Evolutionary conservation across 2,329 filamentous ascomycete species (phyloP).

Genomic region (Monosporascus sp.): DNA sequence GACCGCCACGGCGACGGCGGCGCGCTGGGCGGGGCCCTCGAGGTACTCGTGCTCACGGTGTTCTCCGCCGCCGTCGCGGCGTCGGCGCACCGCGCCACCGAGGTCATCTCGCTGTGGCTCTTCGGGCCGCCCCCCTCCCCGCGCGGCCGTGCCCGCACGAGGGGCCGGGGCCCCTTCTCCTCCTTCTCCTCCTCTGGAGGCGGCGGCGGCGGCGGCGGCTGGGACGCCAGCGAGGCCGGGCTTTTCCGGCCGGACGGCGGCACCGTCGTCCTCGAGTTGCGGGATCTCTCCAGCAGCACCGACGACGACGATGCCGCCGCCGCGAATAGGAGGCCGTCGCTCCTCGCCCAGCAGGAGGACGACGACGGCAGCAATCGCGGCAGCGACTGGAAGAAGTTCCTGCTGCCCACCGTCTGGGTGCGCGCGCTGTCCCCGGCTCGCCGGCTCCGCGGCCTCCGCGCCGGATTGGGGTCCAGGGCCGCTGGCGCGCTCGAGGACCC

Average conservation of each 20-base stretch:
- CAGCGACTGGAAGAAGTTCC: background rate
- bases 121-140: background rate
- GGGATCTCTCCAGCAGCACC: too few species aligned
- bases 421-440: background rate
- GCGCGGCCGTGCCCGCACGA: background rate
- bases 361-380: background rate
- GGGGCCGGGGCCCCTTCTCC: background rate
- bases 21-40: slow-evolving; percentile 11
- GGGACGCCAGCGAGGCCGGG: background rate
- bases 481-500: background rate
- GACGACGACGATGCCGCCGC: too few species aligned
- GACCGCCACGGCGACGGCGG: slow-evolving; percentile 9
- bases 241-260: too few species aligned
- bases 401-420: background rate
- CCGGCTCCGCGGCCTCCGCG: background rate
- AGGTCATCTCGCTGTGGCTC: slow-evolving; percentile 12
- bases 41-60: slow-evolving; percentile 19
- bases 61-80: slow-evolving; percentile 20
- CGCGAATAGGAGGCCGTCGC: too few species aligned
- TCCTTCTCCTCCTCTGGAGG: background rate
- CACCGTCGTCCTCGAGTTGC: too few species aligned
- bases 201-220: background rate
- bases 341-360: background rate
- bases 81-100: slow-evolving; percentile 16
- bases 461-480: background rate